These are phyloP conservation scores for Sporobolomyces roseus DNA, from an alignment of 768 basidiomycete genomes.

Conservation along the genomic window DNA sequence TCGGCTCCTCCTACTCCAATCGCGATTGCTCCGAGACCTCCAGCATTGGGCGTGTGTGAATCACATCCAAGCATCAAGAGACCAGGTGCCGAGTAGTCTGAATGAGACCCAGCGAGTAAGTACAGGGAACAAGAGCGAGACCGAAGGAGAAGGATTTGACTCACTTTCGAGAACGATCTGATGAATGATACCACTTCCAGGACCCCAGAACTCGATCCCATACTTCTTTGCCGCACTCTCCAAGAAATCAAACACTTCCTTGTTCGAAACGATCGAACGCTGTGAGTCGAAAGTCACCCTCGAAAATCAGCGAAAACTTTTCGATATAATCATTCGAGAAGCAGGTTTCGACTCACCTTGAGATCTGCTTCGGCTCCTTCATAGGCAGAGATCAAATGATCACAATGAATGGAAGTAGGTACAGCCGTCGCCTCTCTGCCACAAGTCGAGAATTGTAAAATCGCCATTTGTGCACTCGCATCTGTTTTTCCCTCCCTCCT, in stretches of 20 bases:
- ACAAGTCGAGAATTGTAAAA: conserved; percentile 97
- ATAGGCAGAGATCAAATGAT: conserved; percentile 93
- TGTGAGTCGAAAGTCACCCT: conserved; percentile 45
- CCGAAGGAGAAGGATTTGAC: conserved; percentile 51
- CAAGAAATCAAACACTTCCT: conserved; percentile 96
- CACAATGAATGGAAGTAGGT: conserved; percentile 76
- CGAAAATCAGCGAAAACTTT: not conserved
- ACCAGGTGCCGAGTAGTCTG: conserved; percentile 93
- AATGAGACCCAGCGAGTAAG: not conserved
- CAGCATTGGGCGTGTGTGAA: conserved; percentile 98
- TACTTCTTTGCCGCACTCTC: conserved; percentile 55
- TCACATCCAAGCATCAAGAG: conserved; percentile 99
- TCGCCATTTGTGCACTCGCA: conserved; percentile 55
- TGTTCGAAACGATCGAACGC: conserved; percentile 79
- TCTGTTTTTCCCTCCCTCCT: conserved; percentile 43
- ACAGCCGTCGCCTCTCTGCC: conserved; percentile 78
- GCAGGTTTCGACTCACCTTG: conserved; percentile 65
- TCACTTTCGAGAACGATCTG: conserved; percentile 72
- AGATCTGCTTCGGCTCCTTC: conserved; percentile 82
- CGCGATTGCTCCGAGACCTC: conserved; percentile 98
- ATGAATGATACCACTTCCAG: conserved; percentile 91
- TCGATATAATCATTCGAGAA: too few relatives aligned
- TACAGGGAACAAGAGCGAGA: not conserved
- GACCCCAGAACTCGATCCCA: conserved; percentile 98
- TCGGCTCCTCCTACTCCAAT: conserved; percentile 99